phyloP scores from a whole-genome alignment of 805 yeast genomes.

The Kodamaea nitidulidarum region DNA sequence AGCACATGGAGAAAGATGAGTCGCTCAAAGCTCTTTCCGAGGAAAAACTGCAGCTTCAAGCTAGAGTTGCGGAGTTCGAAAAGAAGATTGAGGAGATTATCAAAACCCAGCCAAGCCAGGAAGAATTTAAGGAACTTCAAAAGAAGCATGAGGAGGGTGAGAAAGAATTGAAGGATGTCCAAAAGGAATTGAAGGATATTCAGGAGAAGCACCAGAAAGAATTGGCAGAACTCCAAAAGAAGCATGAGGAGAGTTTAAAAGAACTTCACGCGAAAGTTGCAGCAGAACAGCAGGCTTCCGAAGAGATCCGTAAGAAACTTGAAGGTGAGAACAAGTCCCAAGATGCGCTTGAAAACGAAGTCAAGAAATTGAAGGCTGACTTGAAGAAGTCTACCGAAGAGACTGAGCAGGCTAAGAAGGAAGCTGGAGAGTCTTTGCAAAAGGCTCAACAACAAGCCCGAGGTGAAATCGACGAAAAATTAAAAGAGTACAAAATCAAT shows the following conservation, averaged over 20 bases:
- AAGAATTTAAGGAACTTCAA: not conserved
- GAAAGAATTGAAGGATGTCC: constrained; percentile 5
- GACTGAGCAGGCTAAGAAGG: no score
- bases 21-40: not conserved
- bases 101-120: not conserved
- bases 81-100: not conserved
- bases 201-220: no score
- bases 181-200: constrained; percentile 1
- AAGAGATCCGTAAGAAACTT: not conserved
- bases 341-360: no score
- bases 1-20: not conserved
- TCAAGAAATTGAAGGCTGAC: no score
- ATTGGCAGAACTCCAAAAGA: not conserved
- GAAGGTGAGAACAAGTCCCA: no score
- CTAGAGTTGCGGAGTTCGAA: not conserved
- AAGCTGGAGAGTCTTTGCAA: no score
- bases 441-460: no score
- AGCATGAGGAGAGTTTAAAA: not conserved
- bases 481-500: no score
- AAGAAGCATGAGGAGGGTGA: constrained; percentile 6
- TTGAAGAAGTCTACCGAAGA: no score
- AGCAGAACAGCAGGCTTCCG: not conserved
- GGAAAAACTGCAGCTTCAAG: not conserved
- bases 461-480: no score
- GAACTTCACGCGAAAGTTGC: not conserved